phyloP scores from a whole-genome alignment of 495 filamentous ascomycete genomes.

The Hypoxylon fuscum region DNA sequence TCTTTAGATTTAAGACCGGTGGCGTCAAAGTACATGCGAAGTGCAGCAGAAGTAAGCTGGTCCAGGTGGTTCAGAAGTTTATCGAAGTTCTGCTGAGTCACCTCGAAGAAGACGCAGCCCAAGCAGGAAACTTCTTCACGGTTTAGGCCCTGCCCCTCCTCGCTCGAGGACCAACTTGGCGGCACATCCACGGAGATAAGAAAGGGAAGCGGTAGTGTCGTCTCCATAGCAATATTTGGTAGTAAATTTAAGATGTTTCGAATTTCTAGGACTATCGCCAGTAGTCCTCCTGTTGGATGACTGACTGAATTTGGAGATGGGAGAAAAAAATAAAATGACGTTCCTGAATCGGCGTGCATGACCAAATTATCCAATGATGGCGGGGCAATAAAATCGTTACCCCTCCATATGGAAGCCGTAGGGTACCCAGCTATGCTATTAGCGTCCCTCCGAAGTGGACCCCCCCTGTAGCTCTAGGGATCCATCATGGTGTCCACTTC shows the following conservation, averaged over 20 bases:
- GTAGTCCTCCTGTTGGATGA: constrained; percentile 3
- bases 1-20: constrained; percentile 70
- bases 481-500: too few relatives aligned
- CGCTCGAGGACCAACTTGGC: constrained; percentile 56
- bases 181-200: constrained; percentile 67
- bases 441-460: constrained; percentile 2
- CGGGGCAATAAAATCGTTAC: constrained; percentile 32
- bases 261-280: background rate
- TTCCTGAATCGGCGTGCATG: constrained; percentile 41
- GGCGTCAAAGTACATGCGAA: constrained; percentile 79
- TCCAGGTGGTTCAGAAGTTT: constrained; percentile 72
- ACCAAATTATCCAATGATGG: constrained; percentile 33
- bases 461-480: too few relatives aligned
- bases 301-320: constrained; percentile 22
- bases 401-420: constrained; percentile 32
- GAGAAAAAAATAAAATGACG: constrained; percentile 30
- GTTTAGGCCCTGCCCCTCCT: constrained; percentile 60
- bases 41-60: constrained; percentile 66
- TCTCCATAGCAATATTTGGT: constrained; percentile 55
- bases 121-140: constrained; percentile 80
- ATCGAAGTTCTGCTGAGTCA: constrained; percentile 64
- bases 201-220: constrained; percentile 64
- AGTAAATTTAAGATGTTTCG: constrained; percentile 6
- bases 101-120: constrained; percentile 76
- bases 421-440: background rate